A percentile compares a stretch with the other conserved stretches of the same genome.
Conservation (phyloP, 495 filamentous ascomycete genomes). For the Apodospora peruviana region DNA sequence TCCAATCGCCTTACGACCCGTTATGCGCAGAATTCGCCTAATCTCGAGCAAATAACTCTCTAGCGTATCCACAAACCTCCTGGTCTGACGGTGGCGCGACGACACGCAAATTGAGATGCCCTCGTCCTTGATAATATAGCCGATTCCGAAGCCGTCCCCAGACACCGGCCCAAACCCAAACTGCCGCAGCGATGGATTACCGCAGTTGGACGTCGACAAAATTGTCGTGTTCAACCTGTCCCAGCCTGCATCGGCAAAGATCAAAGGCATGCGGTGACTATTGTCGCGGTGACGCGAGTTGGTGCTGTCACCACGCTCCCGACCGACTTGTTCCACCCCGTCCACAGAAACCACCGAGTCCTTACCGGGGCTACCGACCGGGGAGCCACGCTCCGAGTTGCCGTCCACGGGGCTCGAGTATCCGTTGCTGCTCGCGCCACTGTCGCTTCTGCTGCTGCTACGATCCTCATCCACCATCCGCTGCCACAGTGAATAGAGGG, state of each 20-base stretch:
- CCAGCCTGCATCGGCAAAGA: constrained; percentile 89
- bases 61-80: constrained; percentile 79
- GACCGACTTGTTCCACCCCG: constrained; percentile 8
- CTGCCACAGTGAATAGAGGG: constrained; percentile 93
- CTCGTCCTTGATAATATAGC: constrained; percentile 99
- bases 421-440: constrained; percentile 45
- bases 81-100: constrained; percentile 88
- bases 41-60: constrained; percentile 90
- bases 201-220: constrained; percentile 95
- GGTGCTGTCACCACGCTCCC: constrained; percentile 31
- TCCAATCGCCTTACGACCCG: constrained; percentile 41
- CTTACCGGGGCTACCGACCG: constrained; percentile 46
- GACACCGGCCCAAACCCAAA: constrained; percentile 96
- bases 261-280: constrained; percentile 54
- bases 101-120: constrained; percentile 85
- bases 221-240: constrained; percentile 94
- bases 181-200: constrained; percentile 91
- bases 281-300: constrained; percentile 24
- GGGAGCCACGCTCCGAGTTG: constrained; percentile 39
- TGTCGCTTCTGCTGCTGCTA: constrained; percentile 38
- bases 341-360: constrained; percentile 14
- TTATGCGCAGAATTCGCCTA: constrained; percentile 68
- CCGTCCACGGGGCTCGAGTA: constrained; percentile 55
- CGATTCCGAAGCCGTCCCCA: constrained; percentile 93
- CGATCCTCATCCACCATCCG: constrained; percentile 72